Percentiles rank a stretch among this genome's conserved stretches.
phyloP scores from a whole-genome alignment of 2,329 filamentous ascomycete genomes.

The Aspergillus fijiensis region DNA sequence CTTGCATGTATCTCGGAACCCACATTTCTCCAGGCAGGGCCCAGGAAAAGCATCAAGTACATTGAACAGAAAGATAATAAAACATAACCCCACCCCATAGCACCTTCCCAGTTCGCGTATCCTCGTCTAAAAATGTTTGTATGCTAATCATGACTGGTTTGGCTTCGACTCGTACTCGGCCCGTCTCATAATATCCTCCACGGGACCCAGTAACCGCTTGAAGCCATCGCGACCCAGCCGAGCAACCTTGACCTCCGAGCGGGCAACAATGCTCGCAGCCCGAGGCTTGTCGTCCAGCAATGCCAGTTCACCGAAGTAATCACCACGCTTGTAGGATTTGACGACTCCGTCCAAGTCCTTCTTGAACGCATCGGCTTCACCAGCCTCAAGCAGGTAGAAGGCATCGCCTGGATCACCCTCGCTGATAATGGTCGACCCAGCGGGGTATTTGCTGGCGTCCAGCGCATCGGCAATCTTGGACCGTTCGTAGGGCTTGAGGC shows the following conservation, averaged over 20 bases:
- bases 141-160: slow-evolving; percentile 26
- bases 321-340: slow-evolving; percentile 82
- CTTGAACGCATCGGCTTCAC: slow-evolving; percentile 84
- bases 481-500: slow-evolving; percentile 85
- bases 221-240: slow-evolving; percentile 92
- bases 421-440: slow-evolving; percentile 78
- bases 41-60: slow-evolving; percentile 10
- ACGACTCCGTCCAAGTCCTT: slow-evolving; percentile 68
- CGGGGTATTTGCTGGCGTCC: slow-evolving; percentile 81
- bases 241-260: slow-evolving; percentile 88
- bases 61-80: slow-evolving; percentile 10
- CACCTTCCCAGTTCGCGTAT: background rate
- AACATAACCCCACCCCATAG: slow-evolving; percentile 10
- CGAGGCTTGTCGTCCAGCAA: slow-evolving; percentile 90
- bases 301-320: slow-evolving; percentile 96
- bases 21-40: slow-evolving; percentile 5
- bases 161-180: slow-evolving; percentile 42
- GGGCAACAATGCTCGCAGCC: slow-evolving; percentile 81
- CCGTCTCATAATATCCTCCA: slow-evolving; percentile 91
- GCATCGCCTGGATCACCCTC: slow-evolving; percentile 89
- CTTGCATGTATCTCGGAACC: slow-evolving; percentile 12
- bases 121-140: slow-evolving; percentile 7
- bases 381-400: slow-evolving; percentile 87
- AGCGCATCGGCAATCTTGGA: slow-evolving; percentile 97
- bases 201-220: slow-evolving; percentile 85